Evolutionary conservation across 306 rosid species (phyloP).

Genomic region (Biancaea sappan): DNA sequence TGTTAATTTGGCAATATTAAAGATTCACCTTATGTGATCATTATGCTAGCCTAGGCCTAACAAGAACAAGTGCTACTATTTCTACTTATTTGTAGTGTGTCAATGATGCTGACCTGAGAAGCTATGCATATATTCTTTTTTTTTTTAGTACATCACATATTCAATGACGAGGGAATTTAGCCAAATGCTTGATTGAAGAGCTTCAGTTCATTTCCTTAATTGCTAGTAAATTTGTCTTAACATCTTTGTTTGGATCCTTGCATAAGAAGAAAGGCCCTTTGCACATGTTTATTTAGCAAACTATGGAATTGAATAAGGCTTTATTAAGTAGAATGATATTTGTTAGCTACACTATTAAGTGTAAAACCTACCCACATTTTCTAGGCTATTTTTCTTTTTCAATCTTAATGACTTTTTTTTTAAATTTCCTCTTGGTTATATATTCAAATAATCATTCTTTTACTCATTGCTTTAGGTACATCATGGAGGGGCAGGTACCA

Average conservation of each 20-base stretch:
- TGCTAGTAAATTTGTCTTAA: background rate
- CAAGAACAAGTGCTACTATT: background rate
- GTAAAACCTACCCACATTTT: background rate
- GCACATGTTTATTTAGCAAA: background rate
- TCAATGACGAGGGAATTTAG: background rate
- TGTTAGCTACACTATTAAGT: background rate
- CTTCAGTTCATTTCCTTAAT: background rate
- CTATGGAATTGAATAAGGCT: background rate
- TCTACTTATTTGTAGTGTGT: background rate
- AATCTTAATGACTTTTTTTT: background rate
- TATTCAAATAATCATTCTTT: slow-evolving; percentile 28
- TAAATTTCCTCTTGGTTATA: background rate
- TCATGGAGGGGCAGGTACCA: slow-evolving; percentile 99
- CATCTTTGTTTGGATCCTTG: background rate
- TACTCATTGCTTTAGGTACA: slow-evolving; percentile 62
- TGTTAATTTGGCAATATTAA: background rate
- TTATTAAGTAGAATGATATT: background rate
- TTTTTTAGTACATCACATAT: background rate
- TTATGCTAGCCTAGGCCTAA: background rate
- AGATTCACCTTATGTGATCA: background rate
- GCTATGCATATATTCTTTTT: background rate
- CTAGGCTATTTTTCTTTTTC: background rate
- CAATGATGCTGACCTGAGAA: background rate
- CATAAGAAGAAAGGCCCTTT: background rate
- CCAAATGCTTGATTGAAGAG: background rate